Conservation (phyloP, 2,329 filamentous ascomycete genomes). For the Trichophyton mentagrophytes region DNA sequence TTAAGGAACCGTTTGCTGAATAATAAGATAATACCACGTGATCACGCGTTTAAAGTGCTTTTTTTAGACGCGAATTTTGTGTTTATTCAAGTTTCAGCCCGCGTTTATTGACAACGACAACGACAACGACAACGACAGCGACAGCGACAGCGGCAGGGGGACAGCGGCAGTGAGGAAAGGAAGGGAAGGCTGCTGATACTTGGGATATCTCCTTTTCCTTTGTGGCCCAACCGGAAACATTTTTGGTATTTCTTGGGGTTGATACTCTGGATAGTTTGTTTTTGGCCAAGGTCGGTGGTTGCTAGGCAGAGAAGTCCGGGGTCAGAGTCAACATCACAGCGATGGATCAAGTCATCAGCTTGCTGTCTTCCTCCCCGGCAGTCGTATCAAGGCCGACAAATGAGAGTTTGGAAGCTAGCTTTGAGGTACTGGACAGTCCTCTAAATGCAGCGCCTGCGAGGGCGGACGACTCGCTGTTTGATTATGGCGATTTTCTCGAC, state of each 20-base stretch:
- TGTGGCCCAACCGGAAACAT: background rate
- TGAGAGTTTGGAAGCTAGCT: background rate
- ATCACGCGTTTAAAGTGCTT: background rate
- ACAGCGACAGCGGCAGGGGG: background rate
- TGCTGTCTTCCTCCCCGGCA: slow-evolving; percentile 21
- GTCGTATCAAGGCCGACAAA: background rate
- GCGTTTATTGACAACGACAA: background rate
- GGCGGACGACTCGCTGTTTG: slow-evolving; percentile 10
- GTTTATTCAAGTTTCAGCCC: background rate
- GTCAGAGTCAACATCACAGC: background rate
- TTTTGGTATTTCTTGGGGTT: background rate
- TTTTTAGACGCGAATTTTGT: background rate
- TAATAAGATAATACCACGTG: background rate
- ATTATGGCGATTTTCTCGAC: slow-evolving; percentile 1
- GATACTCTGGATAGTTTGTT: background rate
- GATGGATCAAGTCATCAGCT: slow-evolving; percentile 30
- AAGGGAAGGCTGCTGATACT: no score
- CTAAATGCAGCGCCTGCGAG: background rate
- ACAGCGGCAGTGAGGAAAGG: no score
- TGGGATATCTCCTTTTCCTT: no score
- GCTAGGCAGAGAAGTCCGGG: background rate
- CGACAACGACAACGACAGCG: background rate
- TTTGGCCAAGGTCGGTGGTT: background rate
- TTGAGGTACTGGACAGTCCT: background rate
- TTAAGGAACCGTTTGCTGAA: background rate